These are phyloP conservation scores for Colletotrichum navitas DNA, from an alignment of 2,329 filamentous ascomycete genomes.

Conservation along the genomic window DNA sequence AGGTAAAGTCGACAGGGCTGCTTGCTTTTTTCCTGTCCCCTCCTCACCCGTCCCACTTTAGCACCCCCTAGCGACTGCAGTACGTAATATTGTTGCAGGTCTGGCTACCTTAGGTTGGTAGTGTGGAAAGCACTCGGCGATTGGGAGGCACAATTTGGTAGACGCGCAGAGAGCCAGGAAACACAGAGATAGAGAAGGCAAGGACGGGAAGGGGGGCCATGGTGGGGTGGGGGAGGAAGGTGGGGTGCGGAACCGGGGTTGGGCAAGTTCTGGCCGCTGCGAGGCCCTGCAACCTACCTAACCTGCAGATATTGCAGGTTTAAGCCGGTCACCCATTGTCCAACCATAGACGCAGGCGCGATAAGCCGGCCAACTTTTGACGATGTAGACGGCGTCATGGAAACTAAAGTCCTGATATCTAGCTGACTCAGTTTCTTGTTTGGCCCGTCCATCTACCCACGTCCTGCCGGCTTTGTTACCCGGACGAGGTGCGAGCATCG, in stretches of 20 bases:
- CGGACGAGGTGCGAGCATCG: background rate
- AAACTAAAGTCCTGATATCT: conserved; percentile 18
- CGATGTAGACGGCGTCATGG: conserved; percentile 36
- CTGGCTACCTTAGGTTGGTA: background rate
- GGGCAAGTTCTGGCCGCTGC: conserved; percentile 31
- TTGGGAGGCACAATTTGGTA: background rate
- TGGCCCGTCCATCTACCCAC: background rate
- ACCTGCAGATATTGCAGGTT: conserved; percentile 13
- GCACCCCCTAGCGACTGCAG: background rate
- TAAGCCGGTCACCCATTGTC: conserved; percentile 27
- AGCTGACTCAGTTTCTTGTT: conserved; percentile 15
- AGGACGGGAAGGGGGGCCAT: background rate
- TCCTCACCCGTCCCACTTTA: background rate
- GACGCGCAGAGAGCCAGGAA: background rate
- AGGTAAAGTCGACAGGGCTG: background rate
- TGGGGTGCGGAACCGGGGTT: conserved; percentile 28
- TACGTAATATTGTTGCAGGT: background rate
- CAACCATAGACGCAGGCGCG: conserved; percentile 33
- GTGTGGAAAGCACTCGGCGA: background rate
- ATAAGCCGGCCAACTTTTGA: conserved; percentile 39
- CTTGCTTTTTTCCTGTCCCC: background rate
- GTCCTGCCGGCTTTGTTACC: background rate
- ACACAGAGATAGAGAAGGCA: background rate
- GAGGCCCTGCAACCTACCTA: conserved; percentile 22
- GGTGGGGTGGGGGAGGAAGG: background rate